Evolutionary conservation across 2,329 filamentous ascomycete species (phyloP).

Genomic region (Cladosporium sp.): DNA sequence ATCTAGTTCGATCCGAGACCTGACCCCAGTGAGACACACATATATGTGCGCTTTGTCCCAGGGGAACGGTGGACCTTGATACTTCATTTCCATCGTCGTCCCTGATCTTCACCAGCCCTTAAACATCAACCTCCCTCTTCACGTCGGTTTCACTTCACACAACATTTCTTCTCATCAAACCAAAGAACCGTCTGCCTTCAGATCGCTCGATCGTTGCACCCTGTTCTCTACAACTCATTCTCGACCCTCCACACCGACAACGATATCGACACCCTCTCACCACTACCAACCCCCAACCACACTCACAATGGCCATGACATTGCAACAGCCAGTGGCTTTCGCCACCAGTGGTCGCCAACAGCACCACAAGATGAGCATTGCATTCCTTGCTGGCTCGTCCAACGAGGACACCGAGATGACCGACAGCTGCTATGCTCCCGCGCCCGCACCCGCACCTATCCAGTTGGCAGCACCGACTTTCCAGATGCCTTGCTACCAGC

Average conservation of each 20-base stretch:
- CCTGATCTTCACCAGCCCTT: constrained; percentile 12
- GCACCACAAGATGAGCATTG: constrained; percentile 12
- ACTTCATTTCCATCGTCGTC: constrained; percentile 9
- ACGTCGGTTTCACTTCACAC: constrained; percentile 11
- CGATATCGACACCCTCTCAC: not conserved
- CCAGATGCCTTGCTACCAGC: constrained; percentile 11
- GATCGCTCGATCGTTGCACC: constrained; percentile 8
- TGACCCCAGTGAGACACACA: constrained; percentile 9
- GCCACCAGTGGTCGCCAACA: constrained; percentile 4
- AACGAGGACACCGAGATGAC: constrained; percentile 9
- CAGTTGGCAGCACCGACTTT: not conserved
- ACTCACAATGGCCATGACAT: constrained; percentile 9
- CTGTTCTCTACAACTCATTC: not conserved
- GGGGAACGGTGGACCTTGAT: constrained; percentile 9
- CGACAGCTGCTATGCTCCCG: constrained; percentile 3
- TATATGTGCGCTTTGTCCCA: constrained; percentile 12
- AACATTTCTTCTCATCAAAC: constrained; percentile 12
- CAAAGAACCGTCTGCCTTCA: constrained; percentile 9
- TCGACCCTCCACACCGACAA: not conserved
- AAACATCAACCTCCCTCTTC: constrained; percentile 11
- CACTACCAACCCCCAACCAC: not conserved
- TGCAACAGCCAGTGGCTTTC: constrained; percentile 7
- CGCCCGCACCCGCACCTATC: constrained; percentile 1
- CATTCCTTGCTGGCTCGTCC: constrained; percentile 1
- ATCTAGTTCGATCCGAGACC: constrained; percentile 12